Percentiles rank a stretch among this genome's conserved stretches.
Evolutionary conservation across 2,329 filamentous ascomycete genomes (phyloP).

Genomic region (Zalaria sp.): DNA sequence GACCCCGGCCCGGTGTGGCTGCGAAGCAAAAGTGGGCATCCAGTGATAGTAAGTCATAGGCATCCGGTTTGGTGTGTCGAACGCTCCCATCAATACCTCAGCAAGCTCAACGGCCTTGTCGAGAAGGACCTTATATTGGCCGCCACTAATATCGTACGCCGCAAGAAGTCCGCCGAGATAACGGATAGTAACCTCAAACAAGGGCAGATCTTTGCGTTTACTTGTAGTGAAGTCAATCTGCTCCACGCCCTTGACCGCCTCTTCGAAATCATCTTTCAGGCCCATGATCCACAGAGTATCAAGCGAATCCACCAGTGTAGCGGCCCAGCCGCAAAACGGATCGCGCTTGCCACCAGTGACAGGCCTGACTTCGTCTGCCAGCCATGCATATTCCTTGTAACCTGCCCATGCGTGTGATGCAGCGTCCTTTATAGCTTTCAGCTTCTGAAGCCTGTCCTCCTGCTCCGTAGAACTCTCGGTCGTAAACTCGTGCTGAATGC

Average conservation of each 20-base stretch:
- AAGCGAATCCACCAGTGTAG: slow-evolving; percentile 68
- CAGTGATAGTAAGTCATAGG: slow-evolving; percentile 69
- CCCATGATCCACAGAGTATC: slow-evolving; percentile 85
- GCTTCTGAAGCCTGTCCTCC: slow-evolving; percentile 48
- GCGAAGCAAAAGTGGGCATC: slow-evolving; percentile 50
- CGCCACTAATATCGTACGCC: slow-evolving; percentile 74
- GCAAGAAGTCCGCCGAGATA: slow-evolving; percentile 77
- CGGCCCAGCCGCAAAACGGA: slow-evolving; percentile 85
- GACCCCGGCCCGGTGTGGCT: slow-evolving; percentile 47
- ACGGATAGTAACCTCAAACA: slow-evolving; percentile 85
- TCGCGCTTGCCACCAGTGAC: slow-evolving; percentile 54
- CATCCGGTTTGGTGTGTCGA: slow-evolving; percentile 91
- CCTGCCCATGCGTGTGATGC: slow-evolving; percentile 69
- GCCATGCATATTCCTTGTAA: slow-evolving; percentile 68
- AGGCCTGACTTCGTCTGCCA: slow-evolving; percentile 74
- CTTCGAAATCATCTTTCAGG: slow-evolving; percentile 62
- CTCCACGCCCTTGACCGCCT: slow-evolving; percentile 54
- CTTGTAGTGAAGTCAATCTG: slow-evolving; percentile 74
- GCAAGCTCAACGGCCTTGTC: slow-evolving; percentile 68
- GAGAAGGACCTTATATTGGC: slow-evolving; percentile 52
- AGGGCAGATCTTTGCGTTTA: slow-evolving; percentile 54
- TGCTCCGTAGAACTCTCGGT: slow-evolving; percentile 46
- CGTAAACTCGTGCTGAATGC: slow-evolving; percentile 62
- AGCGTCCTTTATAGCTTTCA: slow-evolving; percentile 54
- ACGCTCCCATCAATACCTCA: slow-evolving; percentile 67